phyloP scores from a whole-genome alignment of 2,329 filamentous ascomycete genomes.

The Kalaharituber pfeilii region DNA sequence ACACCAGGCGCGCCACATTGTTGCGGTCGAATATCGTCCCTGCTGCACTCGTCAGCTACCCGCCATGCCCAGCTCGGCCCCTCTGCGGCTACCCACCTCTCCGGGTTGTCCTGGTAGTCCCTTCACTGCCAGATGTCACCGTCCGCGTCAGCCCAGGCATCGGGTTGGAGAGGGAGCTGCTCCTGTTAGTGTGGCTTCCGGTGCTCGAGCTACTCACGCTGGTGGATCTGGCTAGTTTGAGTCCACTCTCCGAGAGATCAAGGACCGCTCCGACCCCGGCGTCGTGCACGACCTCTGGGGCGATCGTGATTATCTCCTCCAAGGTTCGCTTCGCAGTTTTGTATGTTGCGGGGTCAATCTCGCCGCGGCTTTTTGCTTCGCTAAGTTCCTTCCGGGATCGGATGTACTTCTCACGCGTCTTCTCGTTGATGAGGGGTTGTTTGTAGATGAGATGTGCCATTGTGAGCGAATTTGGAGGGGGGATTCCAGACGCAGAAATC shows the following conservation, averaged over 20 bases:
- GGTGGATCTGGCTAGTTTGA: not conserved
- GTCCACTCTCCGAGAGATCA: not conserved
- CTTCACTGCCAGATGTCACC: not conserved
- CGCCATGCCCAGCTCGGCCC: conserved; percentile 1
- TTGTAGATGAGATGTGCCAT: conserved; percentile 19
- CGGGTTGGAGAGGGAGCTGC: not conserved
- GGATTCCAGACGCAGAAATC: too few species aligned
- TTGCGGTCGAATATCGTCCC: conserved; percentile 15
- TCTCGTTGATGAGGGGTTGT: conserved; percentile 12
- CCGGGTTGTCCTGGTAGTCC: not conserved
- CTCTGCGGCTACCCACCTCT: not conserved
- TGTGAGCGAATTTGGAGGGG: not conserved
- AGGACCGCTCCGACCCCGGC: not conserved
- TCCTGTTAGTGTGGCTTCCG: not conserved
- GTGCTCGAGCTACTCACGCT: not conserved
- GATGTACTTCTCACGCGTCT: conserved; percentile 13
- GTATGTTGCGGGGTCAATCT: conserved; percentile 10
- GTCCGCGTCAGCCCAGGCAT: not conserved
- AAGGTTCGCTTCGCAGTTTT: conserved; percentile 10
- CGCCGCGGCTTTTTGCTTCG: conserved; percentile 5
- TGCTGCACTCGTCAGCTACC: not conserved
- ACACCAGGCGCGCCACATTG: conserved; percentile 12
- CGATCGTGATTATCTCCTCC: not conserved
- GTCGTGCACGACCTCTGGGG: too few species aligned
- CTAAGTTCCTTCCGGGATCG: conserved; percentile 10